A percentile compares a stretch with the other conserved stretches of the same genome.
Evolutionary conservation across 2,329 filamentous ascomycete species (phyloP).

Genomic region (Cladobotryum protrusum): DNA sequence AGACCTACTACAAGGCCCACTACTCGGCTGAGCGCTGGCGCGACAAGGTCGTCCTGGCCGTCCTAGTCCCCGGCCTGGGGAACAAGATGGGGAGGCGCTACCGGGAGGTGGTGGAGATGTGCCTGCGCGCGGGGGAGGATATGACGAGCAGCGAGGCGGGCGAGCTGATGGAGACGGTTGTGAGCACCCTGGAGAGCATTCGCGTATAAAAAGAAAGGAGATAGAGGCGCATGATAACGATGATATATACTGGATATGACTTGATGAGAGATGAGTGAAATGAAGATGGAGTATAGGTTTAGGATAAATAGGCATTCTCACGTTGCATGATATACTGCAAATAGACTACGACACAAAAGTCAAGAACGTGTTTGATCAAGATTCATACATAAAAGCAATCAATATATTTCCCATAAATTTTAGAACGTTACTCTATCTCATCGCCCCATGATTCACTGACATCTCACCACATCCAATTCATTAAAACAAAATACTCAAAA

Average conservation of each 20-base stretch:
- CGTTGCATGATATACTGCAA: no score
- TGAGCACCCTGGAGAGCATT: conserved; percentile 34
- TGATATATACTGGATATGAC: no score
- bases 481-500: conserved; percentile 2
- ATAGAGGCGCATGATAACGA: background rate
- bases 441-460: background rate
- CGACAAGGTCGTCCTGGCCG: conserved; percentile 35
- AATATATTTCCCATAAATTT: no score
- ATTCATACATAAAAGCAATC: no score
- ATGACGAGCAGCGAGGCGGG: conserved; percentile 31
- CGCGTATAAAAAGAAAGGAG: conserved; percentile 18
- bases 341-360: no score
- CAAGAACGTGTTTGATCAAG: no score
- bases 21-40: conserved; percentile 37
- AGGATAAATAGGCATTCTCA: no score
- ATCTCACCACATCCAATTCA: background rate
- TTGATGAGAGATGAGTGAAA: no score
- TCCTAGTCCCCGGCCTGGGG: conserved; percentile 34
- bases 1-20: conserved; percentile 35
- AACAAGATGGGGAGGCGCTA: conserved; percentile 37
- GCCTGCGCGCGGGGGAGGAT: conserved; percentile 32
- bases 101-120: conserved; percentile 36
- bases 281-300: no score
- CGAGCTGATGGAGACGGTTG: conserved; percentile 37
- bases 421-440: background rate